phyloP scores from a whole-genome alignment of 225 moss, liverwort and hornwort species.

The Physcomitrium patens region DNA sequence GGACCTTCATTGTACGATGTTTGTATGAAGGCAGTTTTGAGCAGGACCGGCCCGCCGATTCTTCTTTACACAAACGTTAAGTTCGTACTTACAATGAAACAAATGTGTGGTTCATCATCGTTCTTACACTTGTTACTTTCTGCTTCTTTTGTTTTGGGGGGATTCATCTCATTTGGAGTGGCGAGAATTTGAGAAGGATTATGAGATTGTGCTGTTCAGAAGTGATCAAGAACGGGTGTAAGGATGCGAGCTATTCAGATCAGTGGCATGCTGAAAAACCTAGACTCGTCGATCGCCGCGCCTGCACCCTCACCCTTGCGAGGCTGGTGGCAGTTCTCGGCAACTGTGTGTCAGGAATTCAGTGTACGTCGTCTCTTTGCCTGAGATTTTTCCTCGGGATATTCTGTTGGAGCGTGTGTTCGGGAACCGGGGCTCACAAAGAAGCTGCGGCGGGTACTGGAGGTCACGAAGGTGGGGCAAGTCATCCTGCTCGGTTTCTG shows the following conservation, averaged over 20 bases:
- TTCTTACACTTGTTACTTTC: not conserved
- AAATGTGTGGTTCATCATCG: too few species aligned
- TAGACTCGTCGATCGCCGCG: constrained; percentile 15
- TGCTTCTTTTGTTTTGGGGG: not conserved
- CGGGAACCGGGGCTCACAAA: constrained; percentile 47
- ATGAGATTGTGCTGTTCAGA: not conserved
- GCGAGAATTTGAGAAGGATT: not conserved
- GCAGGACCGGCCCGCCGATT: too few species aligned
- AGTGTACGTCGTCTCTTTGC: constrained; percentile 19
- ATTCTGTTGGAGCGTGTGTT: constrained; percentile 55
- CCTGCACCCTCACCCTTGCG: constrained; percentile 1
- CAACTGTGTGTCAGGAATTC: constrained; percentile 26
- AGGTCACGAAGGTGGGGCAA: not conserved
- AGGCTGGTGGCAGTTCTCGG: constrained; percentile 7
- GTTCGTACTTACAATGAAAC: too few species aligned
- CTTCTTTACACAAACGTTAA: too few species aligned
- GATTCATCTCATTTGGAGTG: not conserved
- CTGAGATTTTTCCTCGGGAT: constrained; percentile 42
- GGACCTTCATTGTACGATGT: too few species aligned
- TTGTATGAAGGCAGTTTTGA: too few species aligned
- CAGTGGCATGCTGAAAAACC: constrained; percentile 30
- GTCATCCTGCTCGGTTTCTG: not conserved
- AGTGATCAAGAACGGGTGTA: constrained; percentile 32
- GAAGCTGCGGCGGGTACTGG: constrained; percentile 23
- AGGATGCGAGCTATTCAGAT: constrained; percentile 50